These are phyloP conservation scores for Chrysopogon serrulatus DNA, from an alignment of 176 grass and related monocot genomes.

Conservation along the genomic window DNA sequence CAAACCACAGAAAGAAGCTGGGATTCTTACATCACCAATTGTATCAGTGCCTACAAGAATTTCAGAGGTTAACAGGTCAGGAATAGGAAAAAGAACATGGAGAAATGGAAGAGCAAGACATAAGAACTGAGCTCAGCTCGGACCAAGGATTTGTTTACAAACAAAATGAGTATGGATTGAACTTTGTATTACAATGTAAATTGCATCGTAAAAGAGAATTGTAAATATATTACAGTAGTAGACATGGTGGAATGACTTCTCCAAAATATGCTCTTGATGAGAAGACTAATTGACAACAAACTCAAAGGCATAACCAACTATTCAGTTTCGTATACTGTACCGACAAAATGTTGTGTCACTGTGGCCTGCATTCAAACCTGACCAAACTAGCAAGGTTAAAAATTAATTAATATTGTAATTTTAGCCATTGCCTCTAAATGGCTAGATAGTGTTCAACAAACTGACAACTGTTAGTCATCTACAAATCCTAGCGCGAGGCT, in stretches of 20 bases:
- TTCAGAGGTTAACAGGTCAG: slow-evolving; percentile 7
- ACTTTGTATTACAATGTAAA: neutral
- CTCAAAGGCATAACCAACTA: slow-evolving; percentile 1
- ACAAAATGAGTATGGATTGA: neutral
- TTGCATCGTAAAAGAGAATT: neutral
- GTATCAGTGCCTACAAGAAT: slow-evolving; percentile 76
- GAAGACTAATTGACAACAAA: slow-evolving; percentile 8
- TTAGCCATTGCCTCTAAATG: neutral
- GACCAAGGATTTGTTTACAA: neutral
- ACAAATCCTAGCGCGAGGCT: neutral
- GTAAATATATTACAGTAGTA: neutral
- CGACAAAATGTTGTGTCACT: neutral
- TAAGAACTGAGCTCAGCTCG: slow-evolving; percentile 9
- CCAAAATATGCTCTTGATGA: neutral
- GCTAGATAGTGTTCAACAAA: neutral
- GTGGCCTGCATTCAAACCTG: neutral
- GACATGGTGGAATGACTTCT: neutral
- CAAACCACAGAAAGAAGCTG: slow-evolving; percentile 84
- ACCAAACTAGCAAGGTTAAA: neutral
- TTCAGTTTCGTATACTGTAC: neutral
- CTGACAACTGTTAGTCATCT: neutral
- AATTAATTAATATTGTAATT: neutral
- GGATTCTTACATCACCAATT: slow-evolving; percentile 82
- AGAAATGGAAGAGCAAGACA: slow-evolving; percentile 8
- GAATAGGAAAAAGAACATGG: slow-evolving; percentile 1